phyloP scores from a whole-genome alignment of 2,329 filamentous ascomycete genomes.

The Aspergillus aculeatinus region DNA sequence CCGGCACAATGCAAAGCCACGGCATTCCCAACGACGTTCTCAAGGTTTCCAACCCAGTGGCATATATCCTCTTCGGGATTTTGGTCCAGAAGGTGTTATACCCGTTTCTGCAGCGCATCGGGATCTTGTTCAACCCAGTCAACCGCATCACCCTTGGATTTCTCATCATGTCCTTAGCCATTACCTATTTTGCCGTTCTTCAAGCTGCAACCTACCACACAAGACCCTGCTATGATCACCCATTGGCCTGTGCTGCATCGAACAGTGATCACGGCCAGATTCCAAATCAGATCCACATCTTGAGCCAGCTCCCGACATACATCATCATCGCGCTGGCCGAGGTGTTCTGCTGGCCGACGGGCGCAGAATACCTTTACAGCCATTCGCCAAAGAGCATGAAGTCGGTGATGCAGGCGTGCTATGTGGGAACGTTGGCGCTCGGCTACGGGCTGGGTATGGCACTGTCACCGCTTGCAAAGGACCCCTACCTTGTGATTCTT shows the following conservation, averaged over 20 bases:
- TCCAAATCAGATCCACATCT: constrained; percentile 39
- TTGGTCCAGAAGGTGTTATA: constrained; percentile 56
- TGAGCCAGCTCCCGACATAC: constrained; percentile 43
- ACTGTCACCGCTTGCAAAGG: neutral
- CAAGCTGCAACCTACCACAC: constrained; percentile 61
- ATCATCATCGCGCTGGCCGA: constrained; percentile 43
- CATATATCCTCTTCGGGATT: constrained; percentile 59
- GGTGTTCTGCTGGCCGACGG: constrained; percentile 45
- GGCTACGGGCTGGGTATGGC: constrained; percentile 3
- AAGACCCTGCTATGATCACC: constrained; percentile 53
- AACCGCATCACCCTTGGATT: constrained; percentile 58
- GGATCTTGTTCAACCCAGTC: constrained; percentile 60
- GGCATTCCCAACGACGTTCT: constrained; percentile 62
- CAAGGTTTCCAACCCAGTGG: constrained; percentile 59
- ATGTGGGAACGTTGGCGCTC: constrained; percentile 9
- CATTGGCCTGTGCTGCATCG: constrained; percentile 32
- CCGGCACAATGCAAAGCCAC: constrained; percentile 56
- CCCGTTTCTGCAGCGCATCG: constrained; percentile 52
- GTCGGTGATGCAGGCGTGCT: constrained; percentile 32
- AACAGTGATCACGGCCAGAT: constrained; percentile 10
- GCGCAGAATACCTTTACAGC: constrained; percentile 46
- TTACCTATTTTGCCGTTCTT: constrained; percentile 57
- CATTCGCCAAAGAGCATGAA: constrained; percentile 45
- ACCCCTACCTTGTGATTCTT: neutral
- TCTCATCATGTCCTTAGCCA: constrained; percentile 50